Evolutionary conservation across 1,284 basidiomycete genomes (phyloP).

Genomic region (Cystobasidium sp.): DNA sequence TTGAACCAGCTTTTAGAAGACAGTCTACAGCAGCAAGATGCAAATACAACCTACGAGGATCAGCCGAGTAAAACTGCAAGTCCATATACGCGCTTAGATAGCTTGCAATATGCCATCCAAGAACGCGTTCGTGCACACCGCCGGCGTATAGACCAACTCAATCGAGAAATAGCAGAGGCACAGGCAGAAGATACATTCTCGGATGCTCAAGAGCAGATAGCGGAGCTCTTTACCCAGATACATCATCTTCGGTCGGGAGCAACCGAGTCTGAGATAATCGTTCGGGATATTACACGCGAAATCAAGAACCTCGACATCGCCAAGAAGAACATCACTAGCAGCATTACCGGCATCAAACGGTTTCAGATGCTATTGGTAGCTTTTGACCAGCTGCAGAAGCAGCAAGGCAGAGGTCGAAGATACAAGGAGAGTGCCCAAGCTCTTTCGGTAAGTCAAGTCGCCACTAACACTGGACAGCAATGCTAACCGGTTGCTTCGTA

Average conservation of each 20-base stretch:
- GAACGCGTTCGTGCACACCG: conserved; percentile 27
- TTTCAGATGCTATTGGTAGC: conserved; percentile 78
- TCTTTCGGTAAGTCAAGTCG: conserved; percentile 65
- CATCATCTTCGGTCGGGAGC: conserved; percentile 59
- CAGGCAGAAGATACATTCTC: conserved; percentile 34
- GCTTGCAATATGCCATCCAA: conserved; percentile 27
- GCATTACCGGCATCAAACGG: conserved; percentile 87
- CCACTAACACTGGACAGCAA: neutral
- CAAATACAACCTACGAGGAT: conserved; percentile 10
- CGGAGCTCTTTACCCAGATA: conserved; percentile 48
- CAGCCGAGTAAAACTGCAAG: neutral
- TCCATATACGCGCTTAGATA: conserved; percentile 20
- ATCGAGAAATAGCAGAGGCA: conserved; percentile 29
- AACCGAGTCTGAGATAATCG: conserved; percentile 92
- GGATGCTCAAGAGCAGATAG: conserved; percentile 36
- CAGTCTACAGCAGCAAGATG: conserved; percentile 1
- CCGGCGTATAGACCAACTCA: conserved; percentile 25
- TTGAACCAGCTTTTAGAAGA: conserved; percentile 31
- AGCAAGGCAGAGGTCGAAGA: conserved; percentile 55
- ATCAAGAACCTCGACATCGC: conserved; percentile 93
- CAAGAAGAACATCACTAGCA: conserved; percentile 79
- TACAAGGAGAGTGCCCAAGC: conserved; percentile 84
- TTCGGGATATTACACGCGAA: conserved; percentile 92
- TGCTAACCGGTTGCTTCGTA: neutral
- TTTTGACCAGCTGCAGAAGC: conserved; percentile 40